Percentiles rank a stretch among this genome's conserved stretches.
Evolutionary conservation across 305 asterid genomes (phyloP).

Genomic region (Nicotiana rustica): DNA sequence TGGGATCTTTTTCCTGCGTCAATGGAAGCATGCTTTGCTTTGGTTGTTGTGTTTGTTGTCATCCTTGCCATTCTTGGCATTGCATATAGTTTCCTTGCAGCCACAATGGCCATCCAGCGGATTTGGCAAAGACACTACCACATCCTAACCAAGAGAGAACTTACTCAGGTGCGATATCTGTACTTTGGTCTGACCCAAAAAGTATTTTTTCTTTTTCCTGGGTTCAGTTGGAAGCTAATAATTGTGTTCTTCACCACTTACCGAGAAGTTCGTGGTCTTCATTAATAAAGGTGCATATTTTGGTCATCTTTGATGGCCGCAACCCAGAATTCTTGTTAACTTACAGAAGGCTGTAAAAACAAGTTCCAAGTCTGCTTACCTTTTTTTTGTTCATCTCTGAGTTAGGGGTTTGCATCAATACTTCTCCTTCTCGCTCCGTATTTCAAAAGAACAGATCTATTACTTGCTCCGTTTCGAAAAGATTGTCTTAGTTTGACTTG

Average conservation of each 20-base stretch:
- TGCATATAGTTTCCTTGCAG: slow-evolving; percentile 67
- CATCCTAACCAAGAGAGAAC: slow-evolving; percentile 67
- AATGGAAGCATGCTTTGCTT: slow-evolving; percentile 61
- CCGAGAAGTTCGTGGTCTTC: not conserved
- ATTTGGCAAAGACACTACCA: slow-evolving; percentile 73
- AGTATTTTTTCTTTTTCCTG: not conserved
- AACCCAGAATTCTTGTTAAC: not conserved
- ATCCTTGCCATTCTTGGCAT: slow-evolving; percentile 67
- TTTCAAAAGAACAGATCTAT: not conserved
- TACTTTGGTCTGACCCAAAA: not conserved
- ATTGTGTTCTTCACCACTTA: slow-evolving; percentile 1
- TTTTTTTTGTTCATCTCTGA: not conserved
- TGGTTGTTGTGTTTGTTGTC: slow-evolving; percentile 55
- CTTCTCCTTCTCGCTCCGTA: not conserved
- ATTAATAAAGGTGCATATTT: not conserved
- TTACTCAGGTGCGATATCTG: slow-evolving; percentile 54
- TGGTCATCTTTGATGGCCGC: not conserved
- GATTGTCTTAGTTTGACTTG: too few relatives aligned
- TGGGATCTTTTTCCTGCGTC: slow-evolving; percentile 67
- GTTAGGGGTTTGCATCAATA: not conserved
- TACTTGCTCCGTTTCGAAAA: not conserved
- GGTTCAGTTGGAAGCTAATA: not conserved
- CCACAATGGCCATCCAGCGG: slow-evolving; percentile 68
- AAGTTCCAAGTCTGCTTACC: not conserved
- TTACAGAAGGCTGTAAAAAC: not conserved